These are phyloP conservation scores for Trichopus zeylanicus DNA, from an alignment of 116 monocot species.

Conservation along the genomic window DNA sequence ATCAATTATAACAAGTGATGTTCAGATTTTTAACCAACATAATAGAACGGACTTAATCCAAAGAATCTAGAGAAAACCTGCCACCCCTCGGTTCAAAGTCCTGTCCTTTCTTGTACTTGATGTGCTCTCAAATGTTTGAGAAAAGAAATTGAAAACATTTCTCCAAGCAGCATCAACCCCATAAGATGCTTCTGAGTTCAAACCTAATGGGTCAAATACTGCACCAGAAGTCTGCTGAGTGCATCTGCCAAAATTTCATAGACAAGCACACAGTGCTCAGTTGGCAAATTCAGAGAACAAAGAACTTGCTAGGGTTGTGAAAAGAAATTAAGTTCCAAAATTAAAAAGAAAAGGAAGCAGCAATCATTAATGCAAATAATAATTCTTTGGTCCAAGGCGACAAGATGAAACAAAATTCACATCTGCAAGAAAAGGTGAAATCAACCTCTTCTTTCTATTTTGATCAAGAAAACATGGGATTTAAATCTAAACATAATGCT, in stretches of 20 bases:
- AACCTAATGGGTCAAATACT: conserved; percentile 65
- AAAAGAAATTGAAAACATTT: conserved; percentile 43
- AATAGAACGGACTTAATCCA: neutral
- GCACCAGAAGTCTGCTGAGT: conserved; percentile 18
- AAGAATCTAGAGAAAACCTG: conserved; percentile 38
- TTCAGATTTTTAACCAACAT: neutral
- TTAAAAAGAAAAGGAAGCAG: too few relatives aligned
- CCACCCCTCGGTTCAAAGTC: conserved; percentile 58
- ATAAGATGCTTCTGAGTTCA: conserved; percentile 37
- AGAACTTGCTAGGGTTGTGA: neutral
- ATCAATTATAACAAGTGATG: neutral
- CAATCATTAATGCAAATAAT: too few relatives aligned
- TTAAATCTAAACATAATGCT: too few relatives aligned
- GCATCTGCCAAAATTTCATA: conserved; percentile 20
- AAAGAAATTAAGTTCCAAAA: neutral
- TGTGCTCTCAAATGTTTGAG: conserved; percentile 64
- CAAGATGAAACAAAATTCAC: too few relatives aligned
- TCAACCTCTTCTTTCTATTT: too few relatives aligned
- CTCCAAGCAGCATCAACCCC: conserved; percentile 25
- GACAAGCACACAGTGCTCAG: neutral
- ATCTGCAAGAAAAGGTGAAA: too few relatives aligned
- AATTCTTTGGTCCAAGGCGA: too few relatives aligned
- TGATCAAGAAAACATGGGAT: too few relatives aligned
- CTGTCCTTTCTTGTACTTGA: conserved; percentile 55
- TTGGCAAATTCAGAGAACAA: neutral